These are phyloP conservation scores for Mortierella sp. DNA, from an alignment of 371 early-diverging fungal genomes.

Conservation along the genomic window DNA sequence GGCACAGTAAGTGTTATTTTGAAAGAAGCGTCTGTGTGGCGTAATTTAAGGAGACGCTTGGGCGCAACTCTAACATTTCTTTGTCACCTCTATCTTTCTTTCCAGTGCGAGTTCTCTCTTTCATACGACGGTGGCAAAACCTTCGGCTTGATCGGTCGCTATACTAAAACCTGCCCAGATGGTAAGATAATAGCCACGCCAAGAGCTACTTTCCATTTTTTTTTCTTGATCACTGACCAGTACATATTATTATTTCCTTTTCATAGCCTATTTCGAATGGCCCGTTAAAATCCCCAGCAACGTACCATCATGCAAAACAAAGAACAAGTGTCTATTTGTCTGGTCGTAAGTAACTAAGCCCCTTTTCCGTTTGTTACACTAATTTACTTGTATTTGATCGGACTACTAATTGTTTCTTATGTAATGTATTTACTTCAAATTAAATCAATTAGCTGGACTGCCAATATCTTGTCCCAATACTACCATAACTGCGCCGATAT, in stretches of 20 bases:
- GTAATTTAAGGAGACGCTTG: background rate
- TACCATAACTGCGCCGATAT: conserved; percentile 85
- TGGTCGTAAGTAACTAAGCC: conserved; percentile 60
- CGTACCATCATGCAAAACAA: conserved; percentile 60
- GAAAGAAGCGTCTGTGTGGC: too few relatives aligned
- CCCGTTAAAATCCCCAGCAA: conserved; percentile 67
- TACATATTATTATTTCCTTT: background rate
- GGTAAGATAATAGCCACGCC: conserved; percentile 26
- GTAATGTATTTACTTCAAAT: background rate
- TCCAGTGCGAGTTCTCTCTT: conserved; percentile 78
- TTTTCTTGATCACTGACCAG: background rate
- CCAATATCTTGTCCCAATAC: conserved; percentile 76
- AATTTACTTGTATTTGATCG: background rate
- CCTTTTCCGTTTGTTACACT: background rate
- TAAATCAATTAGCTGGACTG: conserved; percentile 66
- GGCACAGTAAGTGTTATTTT: conserved; percentile 33
- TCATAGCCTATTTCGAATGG: conserved; percentile 49
- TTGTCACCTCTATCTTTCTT: background rate
- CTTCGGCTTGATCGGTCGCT: conserved; percentile 69
- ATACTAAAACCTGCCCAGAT: conserved; percentile 62
- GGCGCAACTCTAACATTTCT: background rate
- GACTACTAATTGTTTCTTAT: background rate
- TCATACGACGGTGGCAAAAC: conserved; percentile 73
- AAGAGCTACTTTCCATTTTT: background rate
- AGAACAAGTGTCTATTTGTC: conserved; percentile 62